Conservation (phyloP, 2,329 filamentous ascomycete genomes). For the Diplodia sapinea region DNA sequence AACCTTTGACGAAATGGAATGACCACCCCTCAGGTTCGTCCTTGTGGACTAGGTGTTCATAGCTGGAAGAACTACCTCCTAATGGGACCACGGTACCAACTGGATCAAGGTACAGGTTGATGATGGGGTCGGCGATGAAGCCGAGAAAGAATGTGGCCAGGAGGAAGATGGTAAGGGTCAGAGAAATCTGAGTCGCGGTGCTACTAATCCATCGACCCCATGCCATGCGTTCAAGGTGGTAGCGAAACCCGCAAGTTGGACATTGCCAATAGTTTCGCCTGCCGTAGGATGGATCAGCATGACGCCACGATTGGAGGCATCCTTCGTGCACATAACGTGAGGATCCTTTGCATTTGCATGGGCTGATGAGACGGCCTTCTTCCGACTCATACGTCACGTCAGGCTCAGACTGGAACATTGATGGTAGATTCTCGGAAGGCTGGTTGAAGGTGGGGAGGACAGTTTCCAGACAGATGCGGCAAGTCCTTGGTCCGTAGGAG, state of each 20-base stretch:
- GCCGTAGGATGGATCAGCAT: constrained; percentile 68
- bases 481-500: constrained; percentile 72
- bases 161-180: constrained; percentile 76
- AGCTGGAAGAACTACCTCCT: constrained; percentile 8
- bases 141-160: constrained; percentile 80
- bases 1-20: constrained; percentile 85
- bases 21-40: constrained; percentile 68
- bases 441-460: constrained; percentile 66
- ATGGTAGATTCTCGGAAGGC: constrained; percentile 60
- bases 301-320: constrained; percentile 83
- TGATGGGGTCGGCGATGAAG: constrained; percentile 90
- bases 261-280: constrained; percentile 82
- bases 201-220: constrained; percentile 70
- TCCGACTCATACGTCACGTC: constrained; percentile 74
- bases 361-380: constrained; percentile 78
- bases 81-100: constrained; percentile 26
- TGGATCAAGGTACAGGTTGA: constrained; percentile 86
- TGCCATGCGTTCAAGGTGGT: constrained; percentile 76
- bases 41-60: constrained; percentile 39
- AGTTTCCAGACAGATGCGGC: constrained; percentile 86
- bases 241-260: constrained; percentile 84
- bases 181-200: constrained; percentile 64
- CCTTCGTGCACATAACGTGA: constrained; percentile 94
- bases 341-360: constrained; percentile 91
- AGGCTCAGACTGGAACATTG: constrained; percentile 60